Evolutionary conservation across 2,329 filamentous ascomycete species (phyloP), one percentile per base, ranked within the genome.

Genomic region (Ophiostoma australiae): DNA sequence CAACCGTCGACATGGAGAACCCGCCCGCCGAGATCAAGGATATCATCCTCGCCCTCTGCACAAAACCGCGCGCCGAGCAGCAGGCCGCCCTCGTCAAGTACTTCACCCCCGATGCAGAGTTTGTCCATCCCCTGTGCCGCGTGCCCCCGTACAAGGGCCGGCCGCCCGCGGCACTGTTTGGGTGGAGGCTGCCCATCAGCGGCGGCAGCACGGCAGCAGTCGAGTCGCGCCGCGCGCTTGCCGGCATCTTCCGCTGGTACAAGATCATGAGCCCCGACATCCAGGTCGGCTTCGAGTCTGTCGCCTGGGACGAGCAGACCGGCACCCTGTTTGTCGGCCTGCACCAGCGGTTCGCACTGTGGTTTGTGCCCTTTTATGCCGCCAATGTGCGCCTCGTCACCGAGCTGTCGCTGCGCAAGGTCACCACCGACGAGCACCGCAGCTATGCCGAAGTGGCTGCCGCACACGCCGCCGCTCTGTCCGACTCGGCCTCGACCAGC

Each of bases 261-360:
- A 92, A 93, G 77, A 90, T 94, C 74, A 83, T 97, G 77, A 92
- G 89, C 73, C 93, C 93, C 0, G 82, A 83, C 23, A 91, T 95
- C 74, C 84, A 89, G 63, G 80, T 94, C 15, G 81, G 85, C 1
- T 83, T 97, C 23, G 86, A 92, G 73, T 86, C 84, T 3, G 31
- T 73, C 90, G 91, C 90, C 20, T 91, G 89, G 76, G 92, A 96
- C 77, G 81, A 88, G 75, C 76, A 83, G 2, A 86, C 85, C 31
- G 82, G 87, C 58, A 84, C 86, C n/a, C 86, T 97, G 68, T 97
- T 93, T 79, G 85, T 93, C 68, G 86, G 86, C 48, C 85, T 95
- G 73, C 86, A 83, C 58, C 93, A 97, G 78, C 83, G 89, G 69
- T 95, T 97, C 80, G 85, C 88, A 39, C 82, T 95, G 75, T 94